Conservation (phyloP, 2,329 filamentous ascomycete genomes). For the Botryotinia calthae region DNA sequence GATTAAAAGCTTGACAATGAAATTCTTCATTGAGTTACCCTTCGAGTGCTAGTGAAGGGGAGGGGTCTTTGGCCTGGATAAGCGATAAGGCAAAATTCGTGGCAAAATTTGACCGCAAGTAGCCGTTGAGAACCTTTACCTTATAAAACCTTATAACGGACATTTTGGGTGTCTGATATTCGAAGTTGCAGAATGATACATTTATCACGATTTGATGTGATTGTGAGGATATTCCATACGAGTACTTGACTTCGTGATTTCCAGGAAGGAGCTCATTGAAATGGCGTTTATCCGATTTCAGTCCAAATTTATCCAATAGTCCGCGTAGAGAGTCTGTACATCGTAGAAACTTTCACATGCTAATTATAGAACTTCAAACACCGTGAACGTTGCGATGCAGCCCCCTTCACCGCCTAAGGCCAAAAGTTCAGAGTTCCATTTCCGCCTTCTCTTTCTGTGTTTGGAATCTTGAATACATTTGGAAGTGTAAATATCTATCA, state of each 20-base stretch:
- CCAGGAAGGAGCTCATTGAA: neutral
- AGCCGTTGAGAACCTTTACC: neutral
- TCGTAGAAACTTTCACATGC: neutral
- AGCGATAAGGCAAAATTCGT: neutral
- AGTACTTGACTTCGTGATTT: neutral
- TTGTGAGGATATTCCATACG: neutral
- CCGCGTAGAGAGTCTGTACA: neutral
- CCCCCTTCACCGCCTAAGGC: constrained; percentile 4
- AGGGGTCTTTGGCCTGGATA: neutral
- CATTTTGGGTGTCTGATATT: neutral
- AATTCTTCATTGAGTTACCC: constrained; percentile 12
- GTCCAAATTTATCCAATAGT: neutral
- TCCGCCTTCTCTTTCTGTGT: neutral
- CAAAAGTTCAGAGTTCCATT: constrained; percentile 6
- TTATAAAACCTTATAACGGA: neutral
- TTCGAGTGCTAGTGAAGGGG: neutral
- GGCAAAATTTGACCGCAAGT: neutral
- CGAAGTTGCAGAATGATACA: neutral
- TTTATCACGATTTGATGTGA: neutral
- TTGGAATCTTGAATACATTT: neutral
- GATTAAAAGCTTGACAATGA: constrained; percentile 2
- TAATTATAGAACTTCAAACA: constrained; percentile 7
- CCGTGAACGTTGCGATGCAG: neutral
- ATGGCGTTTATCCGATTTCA: neutral
- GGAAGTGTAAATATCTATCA: neutral